Base-by-base conservation (phyloP, 169 alveolate genomes). In the Plasmodium adleri region DNA sequence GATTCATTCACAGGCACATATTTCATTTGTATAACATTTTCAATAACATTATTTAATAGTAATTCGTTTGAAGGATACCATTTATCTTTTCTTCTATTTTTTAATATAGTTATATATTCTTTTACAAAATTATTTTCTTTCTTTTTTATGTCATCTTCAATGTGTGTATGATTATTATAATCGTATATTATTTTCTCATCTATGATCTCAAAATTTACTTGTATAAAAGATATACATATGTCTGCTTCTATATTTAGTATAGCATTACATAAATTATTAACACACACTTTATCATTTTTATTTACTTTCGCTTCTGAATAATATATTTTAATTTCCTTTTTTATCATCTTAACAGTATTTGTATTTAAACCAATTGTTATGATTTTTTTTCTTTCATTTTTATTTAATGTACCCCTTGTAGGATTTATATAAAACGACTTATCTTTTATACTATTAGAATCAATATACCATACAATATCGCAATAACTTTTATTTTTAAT, bases 381-480 rank as follows among this genome's bases (percentile, higher is more conserved):
- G 2, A 59, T 78, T 66, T 64, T 52, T 26, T 52, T 78, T 6
- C 10, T 39, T 59, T 78, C 89, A 78, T 66, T 78, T 59, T 47
- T 64, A n/a, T 15, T 50, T 45, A 78, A 66, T n/a, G 15, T 78
- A 43, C 89, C 89, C 13, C 32, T 78, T 43, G 28, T 28, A 7
- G 89, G 89, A 66, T 66, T 64, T 28, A 78, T 66, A 39, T 60
- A 45, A 39, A 78, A 20, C n/a, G 24, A 60, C 22, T 45, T 32
- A 71, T 70, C 66, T 52, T 20, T 59, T 45, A 78, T 64, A 20
- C 67, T 76, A n/a, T 54, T 39, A 50, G 73, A 45, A 59, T 78
- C 89, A 26, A 78, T 60, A 78, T 59, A 78, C 89, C 89, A 78
- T 26, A 49, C 3, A 52, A 78, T 56, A 56, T 78, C 89, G 43